Conservation (phyloP, 345 rosid genomes). For the Gossypium longicalyx region DNA sequence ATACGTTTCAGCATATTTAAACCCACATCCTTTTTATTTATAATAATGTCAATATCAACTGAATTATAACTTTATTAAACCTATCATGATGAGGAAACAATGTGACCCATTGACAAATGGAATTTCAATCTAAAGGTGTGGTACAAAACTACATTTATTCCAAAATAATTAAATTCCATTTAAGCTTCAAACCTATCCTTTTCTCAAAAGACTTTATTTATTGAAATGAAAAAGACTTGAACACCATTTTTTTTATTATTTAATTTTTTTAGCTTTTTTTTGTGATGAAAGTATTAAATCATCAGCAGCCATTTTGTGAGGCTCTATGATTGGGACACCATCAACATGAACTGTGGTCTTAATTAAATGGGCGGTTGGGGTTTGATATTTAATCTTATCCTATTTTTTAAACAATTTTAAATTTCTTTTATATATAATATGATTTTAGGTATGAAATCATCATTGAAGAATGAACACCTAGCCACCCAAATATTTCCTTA, state of each 20-base stretch:
- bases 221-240: not conserved
- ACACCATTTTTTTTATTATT: too few species aligned
- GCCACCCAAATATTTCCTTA: slow-evolving; percentile 2
- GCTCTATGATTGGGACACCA: not conserved
- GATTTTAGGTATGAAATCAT: not conserved
- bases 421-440: not conserved
- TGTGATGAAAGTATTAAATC: not conserved
- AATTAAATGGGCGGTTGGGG: slow-evolving; percentile 10
- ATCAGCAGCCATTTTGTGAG: not conserved
- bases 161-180: not conserved
- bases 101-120: not conserved
- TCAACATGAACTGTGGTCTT: not conserved
- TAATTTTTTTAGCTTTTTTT: too few species aligned
- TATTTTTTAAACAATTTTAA: not conserved
- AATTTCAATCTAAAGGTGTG: slow-evolving; percentile 19
- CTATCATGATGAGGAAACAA: not conserved
- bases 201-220: not conserved
- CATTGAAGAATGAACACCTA: not conserved
- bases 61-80: not conserved
- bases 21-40: accelerated
- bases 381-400: not conserved
- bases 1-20: accelerated
- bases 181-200: not conserved
- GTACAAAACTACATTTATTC: slow-evolving; percentile 18
- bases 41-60: accelerated